A percentile compares a stretch with the other conserved stretches of the same genome.
Conservation (phyloP, 371 early-diverging fungal genomes). For the Syncephalis fuscata region DNA sequence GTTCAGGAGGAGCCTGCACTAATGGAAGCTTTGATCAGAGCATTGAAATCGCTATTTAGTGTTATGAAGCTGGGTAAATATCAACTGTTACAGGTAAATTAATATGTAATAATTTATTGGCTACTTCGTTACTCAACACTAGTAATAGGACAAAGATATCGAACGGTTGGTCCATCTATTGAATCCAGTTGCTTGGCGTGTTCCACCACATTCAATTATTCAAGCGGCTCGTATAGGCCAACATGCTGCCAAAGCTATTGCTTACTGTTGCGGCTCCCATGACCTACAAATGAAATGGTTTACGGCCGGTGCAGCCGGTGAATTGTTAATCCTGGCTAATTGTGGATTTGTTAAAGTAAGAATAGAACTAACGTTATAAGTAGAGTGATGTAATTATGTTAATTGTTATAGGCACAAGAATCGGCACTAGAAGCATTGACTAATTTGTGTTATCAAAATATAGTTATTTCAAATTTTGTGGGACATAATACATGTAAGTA, state of each 20-base stretch:
- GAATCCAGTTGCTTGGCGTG: conserved; percentile 1
- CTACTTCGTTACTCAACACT: no score
- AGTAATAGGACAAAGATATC: conserved; percentile 27
- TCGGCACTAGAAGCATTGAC: conserved; percentile 64
- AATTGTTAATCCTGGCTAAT: conserved; percentile 35
- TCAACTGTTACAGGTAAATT: conserved; percentile 33
- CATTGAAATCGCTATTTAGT: conserved; percentile 56
- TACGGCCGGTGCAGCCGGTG: conserved; percentile 33
- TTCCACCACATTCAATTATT: no score
- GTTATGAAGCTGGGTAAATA: conserved; percentile 33
- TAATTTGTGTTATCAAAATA: conserved; percentile 43
- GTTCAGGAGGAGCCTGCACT: conserved; percentile 26
- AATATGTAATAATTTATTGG: no score
- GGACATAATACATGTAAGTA: conserved; percentile 26
- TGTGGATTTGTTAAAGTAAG: conserved; percentile 27
- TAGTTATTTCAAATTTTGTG: conserved; percentile 25
- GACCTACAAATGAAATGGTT: conserved; percentile 42
- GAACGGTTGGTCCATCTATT: conserved; percentile 12
- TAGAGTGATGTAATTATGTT: not conserved
- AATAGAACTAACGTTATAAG: not conserved
- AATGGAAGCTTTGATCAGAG: conserved; percentile 53
- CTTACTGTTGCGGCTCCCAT: conserved; percentile 38
- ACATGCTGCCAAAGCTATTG: conserved; percentile 44
- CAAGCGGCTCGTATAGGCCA: conserved; percentile 38
- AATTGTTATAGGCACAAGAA: conserved; percentile 37